phyloP scores from a whole-genome alignment of 2,329 filamentous ascomycete species.

The Colletotrichum tropicale region DNA sequence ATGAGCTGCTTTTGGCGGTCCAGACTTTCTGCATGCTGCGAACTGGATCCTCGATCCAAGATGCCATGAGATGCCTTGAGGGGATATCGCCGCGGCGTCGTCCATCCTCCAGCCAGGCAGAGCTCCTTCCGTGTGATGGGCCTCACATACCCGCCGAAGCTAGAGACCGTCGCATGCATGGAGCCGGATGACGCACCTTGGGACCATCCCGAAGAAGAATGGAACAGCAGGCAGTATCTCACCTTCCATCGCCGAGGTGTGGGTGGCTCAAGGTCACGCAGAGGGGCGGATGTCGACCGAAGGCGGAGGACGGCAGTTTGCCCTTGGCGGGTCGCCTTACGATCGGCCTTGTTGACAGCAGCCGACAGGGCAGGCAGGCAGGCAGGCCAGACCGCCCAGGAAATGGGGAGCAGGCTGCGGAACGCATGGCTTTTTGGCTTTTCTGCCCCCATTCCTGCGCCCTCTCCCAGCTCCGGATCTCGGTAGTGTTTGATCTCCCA shows the following conservation, averaged over 20 bases:
- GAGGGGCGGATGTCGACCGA: slow-evolving; percentile 9
- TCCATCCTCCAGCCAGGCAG: neutral
- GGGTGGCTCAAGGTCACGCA: slow-evolving; percentile 17
- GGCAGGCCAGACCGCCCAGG: neutral
- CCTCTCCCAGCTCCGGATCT: slow-evolving; percentile 13
- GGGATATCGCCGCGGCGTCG: neutral
- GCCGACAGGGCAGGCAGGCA: neutral
- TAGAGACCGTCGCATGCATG: slow-evolving; percentile 18
- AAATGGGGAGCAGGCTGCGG: neutral
- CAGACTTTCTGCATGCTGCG: neutral
- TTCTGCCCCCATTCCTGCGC: neutral
- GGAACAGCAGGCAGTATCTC: neutral
- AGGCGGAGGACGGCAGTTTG: slow-evolving; percentile 15
- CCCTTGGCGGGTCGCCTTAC: slow-evolving; percentile 5
- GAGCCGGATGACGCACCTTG: slow-evolving; percentile 19
- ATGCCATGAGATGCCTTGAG: neutral
- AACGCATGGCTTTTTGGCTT: neutral
- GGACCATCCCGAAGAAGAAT: slow-evolving; percentile 2
- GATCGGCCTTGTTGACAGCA: slow-evolving; percentile 1
- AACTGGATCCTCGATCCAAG: slow-evolving; percentile 7
- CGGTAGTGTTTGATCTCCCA: slow-evolving; percentile 19
- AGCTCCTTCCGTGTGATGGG: slow-evolving; percentile 17
- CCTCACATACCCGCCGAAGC: slow-evolving; percentile 24
- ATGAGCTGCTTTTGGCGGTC: neutral
- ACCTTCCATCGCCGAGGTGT: neutral